Conservation (phyloP, 371 early-diverging fungal species). For the Mortierella sp. region DNA sequence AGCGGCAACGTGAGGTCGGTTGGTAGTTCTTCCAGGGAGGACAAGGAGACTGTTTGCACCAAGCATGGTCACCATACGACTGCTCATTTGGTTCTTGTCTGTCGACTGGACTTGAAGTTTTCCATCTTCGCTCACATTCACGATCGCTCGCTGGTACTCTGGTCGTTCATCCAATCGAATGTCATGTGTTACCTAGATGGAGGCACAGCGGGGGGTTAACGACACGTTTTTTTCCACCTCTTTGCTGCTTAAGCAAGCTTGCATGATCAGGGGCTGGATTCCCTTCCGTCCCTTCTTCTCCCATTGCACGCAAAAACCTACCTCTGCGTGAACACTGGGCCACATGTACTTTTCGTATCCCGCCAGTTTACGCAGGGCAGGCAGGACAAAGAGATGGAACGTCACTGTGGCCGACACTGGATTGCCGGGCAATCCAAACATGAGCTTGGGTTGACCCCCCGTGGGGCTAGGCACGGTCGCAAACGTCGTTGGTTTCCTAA, state of each 20-base stretch:
- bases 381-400: constrained; percentile 89
- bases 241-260: neutral
- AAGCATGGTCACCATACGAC: constrained; percentile 81
- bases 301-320: constrained; percentile 35
- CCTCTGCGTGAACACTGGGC: constrained; percentile 69
- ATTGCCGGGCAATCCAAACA: constrained; percentile 94
- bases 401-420: constrained; percentile 92
- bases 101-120: constrained; percentile 72
- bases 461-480: constrained; percentile 68
- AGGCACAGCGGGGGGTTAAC: neutral
- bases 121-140: constrained; percentile 44
- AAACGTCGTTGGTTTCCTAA: constrained; percentile 92
- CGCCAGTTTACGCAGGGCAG: constrained; percentile 81
- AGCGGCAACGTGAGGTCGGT: constrained; percentile 7
- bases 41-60: constrained; percentile 83
- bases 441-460: constrained; percentile 56
- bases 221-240: too few relatives aligned
- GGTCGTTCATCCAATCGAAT: constrained; percentile 83
- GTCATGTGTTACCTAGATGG: constrained; percentile 56
- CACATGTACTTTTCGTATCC: constrained; percentile 62
- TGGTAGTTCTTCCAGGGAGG: constrained; percentile 61
- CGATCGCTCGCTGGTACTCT: constrained; percentile 83
- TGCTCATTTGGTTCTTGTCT: constrained; percentile 79
- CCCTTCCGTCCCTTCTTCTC: too few relatives aligned
- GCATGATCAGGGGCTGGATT: neutral